These are phyloP conservation scores for Inonotus obliquus DNA, from an alignment of 1,284 basidiomycete genomes.

Conservation along the genomic window DNA sequence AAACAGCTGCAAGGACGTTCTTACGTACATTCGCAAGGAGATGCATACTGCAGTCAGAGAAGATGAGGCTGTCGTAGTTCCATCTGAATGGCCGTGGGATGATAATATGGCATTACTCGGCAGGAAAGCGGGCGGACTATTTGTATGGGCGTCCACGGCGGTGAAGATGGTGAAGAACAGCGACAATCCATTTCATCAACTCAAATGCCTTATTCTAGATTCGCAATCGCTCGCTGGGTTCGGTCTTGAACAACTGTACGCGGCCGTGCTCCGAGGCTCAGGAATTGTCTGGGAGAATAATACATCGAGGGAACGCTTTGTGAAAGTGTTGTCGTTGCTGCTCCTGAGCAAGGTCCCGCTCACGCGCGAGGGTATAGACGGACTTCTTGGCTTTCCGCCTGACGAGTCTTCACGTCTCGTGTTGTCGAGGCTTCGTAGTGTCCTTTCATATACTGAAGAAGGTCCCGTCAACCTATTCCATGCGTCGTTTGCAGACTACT, in stretches of 20 bases:
- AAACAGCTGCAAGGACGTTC: background rate
- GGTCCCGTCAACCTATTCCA: background rate
- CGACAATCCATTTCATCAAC: background rate
- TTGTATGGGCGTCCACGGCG: constrained; percentile 8
- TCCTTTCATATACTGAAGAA: background rate
- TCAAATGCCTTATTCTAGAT: background rate
- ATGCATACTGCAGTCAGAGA: background rate
- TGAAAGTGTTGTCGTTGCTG: background rate
- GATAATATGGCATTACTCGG: background rate
- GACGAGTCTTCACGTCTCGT: background rate
- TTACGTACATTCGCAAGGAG: background rate
- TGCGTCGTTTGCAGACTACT: constrained; percentile 7
- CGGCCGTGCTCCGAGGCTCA: background rate
- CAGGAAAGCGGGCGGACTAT: background rate
- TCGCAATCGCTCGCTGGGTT: background rate
- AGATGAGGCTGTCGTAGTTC: background rate
- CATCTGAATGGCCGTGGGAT: constrained; percentile 5
- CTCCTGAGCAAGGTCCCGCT: background rate
- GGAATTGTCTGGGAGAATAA: background rate
- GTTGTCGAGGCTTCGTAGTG: background rate
- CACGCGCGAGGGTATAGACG: background rate
- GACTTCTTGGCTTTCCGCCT: background rate
- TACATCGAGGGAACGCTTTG: background rate
- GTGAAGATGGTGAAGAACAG: background rate
- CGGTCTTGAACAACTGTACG: constrained; percentile 4